Conservation (phyloP, 1,284 basidiomycete genomes). For the Porodaedalea pini region DNA sequence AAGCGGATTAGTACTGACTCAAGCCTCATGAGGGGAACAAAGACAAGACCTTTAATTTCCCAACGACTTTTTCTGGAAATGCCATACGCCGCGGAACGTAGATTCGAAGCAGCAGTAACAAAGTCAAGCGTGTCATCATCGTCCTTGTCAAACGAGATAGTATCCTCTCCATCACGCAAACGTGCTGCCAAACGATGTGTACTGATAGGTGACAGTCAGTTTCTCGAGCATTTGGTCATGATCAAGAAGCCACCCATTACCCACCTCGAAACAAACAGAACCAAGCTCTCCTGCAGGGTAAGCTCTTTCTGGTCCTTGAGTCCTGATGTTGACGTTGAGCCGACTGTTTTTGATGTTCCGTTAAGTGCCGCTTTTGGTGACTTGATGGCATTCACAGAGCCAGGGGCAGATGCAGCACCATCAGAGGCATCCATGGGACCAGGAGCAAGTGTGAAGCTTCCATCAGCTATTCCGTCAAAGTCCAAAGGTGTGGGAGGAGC, state of each 20-base stretch:
- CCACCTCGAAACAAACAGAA: constrained; percentile 80
- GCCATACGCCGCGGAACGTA: constrained; percentile 86
- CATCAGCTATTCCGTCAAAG: constrained; percentile 67
- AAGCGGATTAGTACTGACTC: neutral
- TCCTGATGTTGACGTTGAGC: constrained; percentile 29
- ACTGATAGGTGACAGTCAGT: constrained; percentile 38
- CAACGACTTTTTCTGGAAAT: constrained; percentile 90
- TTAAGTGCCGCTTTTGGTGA: constrained; percentile 22
- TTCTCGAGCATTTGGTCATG: neutral
- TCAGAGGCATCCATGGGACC: constrained; percentile 16
- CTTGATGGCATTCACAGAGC: constrained; percentile 22
- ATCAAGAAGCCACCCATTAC: constrained; percentile 17
- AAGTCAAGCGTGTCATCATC: constrained; percentile 97
- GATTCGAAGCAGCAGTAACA: constrained; percentile 90
- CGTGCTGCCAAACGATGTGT: constrained; percentile 76
- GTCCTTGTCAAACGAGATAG: constrained; percentile 95
- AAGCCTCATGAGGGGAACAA: neutral
- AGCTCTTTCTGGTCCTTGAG: constrained; percentile 82
- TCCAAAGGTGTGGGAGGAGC: constrained; percentile 82
- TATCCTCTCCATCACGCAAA: constrained; percentile 67
- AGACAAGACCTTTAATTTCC: constrained; percentile 82
- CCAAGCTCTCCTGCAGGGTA: constrained; percentile 74
- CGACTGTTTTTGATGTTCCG: constrained; percentile 20
- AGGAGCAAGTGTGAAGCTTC: constrained; percentile 48
- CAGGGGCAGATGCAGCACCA: constrained; percentile 26